Evolutionary conservation across 2,329 filamentous ascomycete species (phyloP), one percentile per base, ranked within the genome.

Genomic region (Verticillium nubilum): DNA sequence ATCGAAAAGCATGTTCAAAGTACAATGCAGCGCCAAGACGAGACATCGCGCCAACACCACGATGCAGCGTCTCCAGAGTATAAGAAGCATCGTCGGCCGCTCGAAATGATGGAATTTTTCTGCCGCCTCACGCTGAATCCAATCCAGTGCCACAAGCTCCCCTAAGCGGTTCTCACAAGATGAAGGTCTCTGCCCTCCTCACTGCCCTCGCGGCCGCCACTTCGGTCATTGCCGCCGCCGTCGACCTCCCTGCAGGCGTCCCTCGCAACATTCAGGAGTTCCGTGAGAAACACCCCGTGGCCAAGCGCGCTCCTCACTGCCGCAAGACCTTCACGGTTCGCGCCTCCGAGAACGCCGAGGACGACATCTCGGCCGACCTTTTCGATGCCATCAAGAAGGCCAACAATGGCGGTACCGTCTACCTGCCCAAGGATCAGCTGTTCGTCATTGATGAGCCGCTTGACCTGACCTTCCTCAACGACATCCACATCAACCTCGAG

Each of bases 371-470:
- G 5, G 64, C 65, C 23, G 69, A 70, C 47, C 70, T 86, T 59
- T 72, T 81, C 37, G 68, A 78, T 55, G 61, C 58, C 17, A 47
- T 64, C 56, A 53, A 59, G 56, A 58, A 58, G 47, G 86, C 84
- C 69, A 87, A 87, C 66, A 75, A 84, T 61, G 84, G 84, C 7
- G 85, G 85, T 5, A 80, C 80, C 59, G 82, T 87, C 15, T 73
- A 87, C 10, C 83, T 87, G 58, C 75, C 79, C 3, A 73, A 75
- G 33, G 77, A 78, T 17, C 74, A 77, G 59, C 80, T 76, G 2
- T 89, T 88, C 66, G 83, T 78, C 9, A 80, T 89, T 61, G 85
- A 83, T 26, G 87, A 82, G 1, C 84, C 85, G 1, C 69, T 88
- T 62, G 82, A 89, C 67, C 70, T 87, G 70, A 87, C 84, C 0